Base-by-base conservation (phyloP, 768 basidiomycete genomes). In the Lepiota venenata region DNA sequence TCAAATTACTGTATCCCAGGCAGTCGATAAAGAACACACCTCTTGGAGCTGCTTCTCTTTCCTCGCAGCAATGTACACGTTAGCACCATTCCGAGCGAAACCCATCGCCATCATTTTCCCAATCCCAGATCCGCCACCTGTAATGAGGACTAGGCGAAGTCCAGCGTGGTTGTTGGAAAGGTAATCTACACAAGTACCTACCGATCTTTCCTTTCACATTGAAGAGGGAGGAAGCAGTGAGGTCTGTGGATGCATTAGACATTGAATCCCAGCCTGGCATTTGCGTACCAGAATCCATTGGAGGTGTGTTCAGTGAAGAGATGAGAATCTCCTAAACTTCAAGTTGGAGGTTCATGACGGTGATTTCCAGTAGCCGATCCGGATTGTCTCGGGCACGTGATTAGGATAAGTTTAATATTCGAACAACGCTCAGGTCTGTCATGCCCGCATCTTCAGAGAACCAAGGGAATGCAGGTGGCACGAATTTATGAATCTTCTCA, bases 51-150 rank as follows among this genome's bases (percentile, higher is more conserved):
- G 86, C 16, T 74, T 66, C 71, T 91, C 88, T 65, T 92, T 93
- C 52, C 93, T 77, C 10, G 90, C 85, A 12, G 93, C 91, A 60
- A 95, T 93, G 71, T 94, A 93, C 39, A 96, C 93, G 61, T 83
- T 87, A 32, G 87, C 90, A 11, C 93, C 93, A 62, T 94, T 93
- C 69, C 86, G 82, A 1, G 87, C 88, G 60, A 91, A 86, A 1
- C 88, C 85, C 0, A 82, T 73, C 20, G 93, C 91, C 61, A 94
- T 92, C 81, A 91, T 87, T 63, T 81, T 84, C 7, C 92, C 92
- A 42, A 95, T 81, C 1, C 92, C 92, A 38, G 87, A 86, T 45
- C 88, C 83, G 18, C 92, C 92, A 2, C 92, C 92, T 1, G 90
- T 93, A 16, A 92, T 81, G 43, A 92, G 81, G 47, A 87, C 88